Base-by-base conservation (phyloP, 257 asterid genomes). In the Dorcoceras hygrometricum region DNA sequence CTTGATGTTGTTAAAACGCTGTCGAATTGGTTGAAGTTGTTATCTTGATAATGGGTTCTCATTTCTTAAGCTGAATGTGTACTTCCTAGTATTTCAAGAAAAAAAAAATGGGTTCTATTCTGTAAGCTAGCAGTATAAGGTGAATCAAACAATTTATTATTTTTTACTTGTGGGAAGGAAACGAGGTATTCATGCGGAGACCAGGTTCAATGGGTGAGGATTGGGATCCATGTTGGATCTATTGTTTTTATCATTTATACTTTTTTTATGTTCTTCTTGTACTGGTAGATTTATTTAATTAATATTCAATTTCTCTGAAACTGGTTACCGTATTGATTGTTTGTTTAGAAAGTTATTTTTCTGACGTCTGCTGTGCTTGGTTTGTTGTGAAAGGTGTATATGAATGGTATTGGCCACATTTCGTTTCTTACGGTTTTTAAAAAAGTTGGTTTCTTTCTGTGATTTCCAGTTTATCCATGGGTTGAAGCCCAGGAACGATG, bases 221-320 rank as follows among this genome's bases (percentile, higher is more conserved):
- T 89, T 79, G 91, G 94, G 95, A 91, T 89, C 91, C 89, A 79
- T 89, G 98, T 73, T 84, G 84, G 89, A 89, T 91, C 89, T 78
- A 64, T 70, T 79, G 66, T 75, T 76, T 80, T 72, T 69, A 39
- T 69, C 69, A 72, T 63, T 23, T 65, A 59, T 75, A 63, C 51
- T 71, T 80, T 73, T 75, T 82, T 81, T 74, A 59, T 74, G 70
- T 74, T 80, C 84, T 73, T 69, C 75, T 74, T 79, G 76, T 68
- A 50, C 67, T 75, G 76, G 54, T 73, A 55, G 62, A 77, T 74
- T 64, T 67, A 58, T 73, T 77, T 76, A 36, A 71, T 78, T 82
- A 46, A 72, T 77, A 66, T 66, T n/a, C 56, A 74, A 67, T 76
- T 68, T 76, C 76, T 76, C 83, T 80, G 75, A 65, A 74, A 66